phyloP scores from a whole-genome alignment of 495 filamentous ascomycete genomes.

The Podospora anserina region DNA sequence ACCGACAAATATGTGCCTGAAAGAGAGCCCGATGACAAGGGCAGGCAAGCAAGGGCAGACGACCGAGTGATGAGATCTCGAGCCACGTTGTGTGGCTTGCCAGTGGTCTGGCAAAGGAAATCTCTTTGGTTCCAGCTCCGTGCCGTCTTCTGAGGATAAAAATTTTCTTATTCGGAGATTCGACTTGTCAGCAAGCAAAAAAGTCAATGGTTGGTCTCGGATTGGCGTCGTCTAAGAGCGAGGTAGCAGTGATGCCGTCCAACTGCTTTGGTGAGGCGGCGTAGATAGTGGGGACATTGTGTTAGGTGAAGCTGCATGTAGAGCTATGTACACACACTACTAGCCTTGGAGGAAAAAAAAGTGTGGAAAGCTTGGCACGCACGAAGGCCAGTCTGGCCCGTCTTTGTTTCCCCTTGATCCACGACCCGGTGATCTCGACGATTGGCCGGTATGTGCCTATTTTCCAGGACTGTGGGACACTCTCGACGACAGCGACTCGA shows the following conservation, averaged over 20 bases:
- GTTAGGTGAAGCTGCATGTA: not conserved
- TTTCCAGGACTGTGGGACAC: constrained; percentile 7
- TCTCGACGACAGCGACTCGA: constrained; percentile 5
- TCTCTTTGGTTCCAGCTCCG: not conserved
- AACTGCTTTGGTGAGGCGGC: not conserved
- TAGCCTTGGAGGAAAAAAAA: not conserved
- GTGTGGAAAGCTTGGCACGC: not conserved
- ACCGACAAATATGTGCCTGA: not conserved
- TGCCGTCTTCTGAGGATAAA: not conserved
- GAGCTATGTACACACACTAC: not conserved
- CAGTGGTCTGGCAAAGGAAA: not conserved
- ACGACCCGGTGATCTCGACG: constrained; percentile 27
- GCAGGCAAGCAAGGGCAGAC: not conserved
- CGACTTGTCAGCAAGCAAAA: not conserved
- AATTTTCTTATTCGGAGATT: not conserved
- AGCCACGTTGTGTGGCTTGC: not conserved
- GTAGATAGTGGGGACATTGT: constrained; percentile 7
- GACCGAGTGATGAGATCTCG: not conserved
- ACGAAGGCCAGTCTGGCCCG: not conserved
- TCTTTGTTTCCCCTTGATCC: not conserved
- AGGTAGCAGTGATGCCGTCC: not conserved
- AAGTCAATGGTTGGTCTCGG: not conserved
- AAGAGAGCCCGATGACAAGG: not conserved
- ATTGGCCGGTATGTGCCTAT: constrained; percentile 19
- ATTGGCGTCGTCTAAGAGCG: not conserved